Conservation (phyloP, 805 yeast species). For the Kuraishia hungarica region DNA sequence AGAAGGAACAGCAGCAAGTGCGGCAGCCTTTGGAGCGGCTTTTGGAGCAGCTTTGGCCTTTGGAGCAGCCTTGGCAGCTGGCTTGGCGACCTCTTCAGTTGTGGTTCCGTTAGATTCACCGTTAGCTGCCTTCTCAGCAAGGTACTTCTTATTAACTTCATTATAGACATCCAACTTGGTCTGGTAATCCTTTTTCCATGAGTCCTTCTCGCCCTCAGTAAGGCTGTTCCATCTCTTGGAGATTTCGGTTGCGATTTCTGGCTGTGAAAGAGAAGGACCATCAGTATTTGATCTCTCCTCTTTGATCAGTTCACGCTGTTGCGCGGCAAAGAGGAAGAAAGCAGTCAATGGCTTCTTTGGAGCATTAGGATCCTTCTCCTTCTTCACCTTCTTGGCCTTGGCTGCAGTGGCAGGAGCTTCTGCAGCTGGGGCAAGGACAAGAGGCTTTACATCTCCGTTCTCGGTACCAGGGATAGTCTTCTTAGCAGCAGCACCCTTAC, state of each 20-base stretch:
- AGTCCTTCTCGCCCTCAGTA: slow-evolving; percentile 58
- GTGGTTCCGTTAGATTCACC: neutral
- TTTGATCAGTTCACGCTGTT: slow-evolving; percentile 61
- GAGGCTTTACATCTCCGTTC: slow-evolving; percentile 3
- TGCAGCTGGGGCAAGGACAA: slow-evolving; percentile 9
- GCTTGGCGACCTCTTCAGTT: neutral
- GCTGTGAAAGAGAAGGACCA: slow-evolving; percentile 56
- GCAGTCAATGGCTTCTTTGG: slow-evolving; percentile 93
- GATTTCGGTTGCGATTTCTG: slow-evolving; percentile 73
- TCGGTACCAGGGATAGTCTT: slow-evolving; percentile 13
- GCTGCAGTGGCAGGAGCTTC: slow-evolving; percentile 21
- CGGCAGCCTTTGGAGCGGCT: slow-evolving; percentile 1
- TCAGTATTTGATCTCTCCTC: slow-evolving; percentile 57
- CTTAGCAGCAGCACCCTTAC: slow-evolving; percentile 12
- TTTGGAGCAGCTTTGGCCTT: neutral
- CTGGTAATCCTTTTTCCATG: slow-evolving; percentile 58
- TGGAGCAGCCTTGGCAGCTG: neutral
- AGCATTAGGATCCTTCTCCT: slow-evolving; percentile 75
- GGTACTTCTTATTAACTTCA: slow-evolving; percentile 20
- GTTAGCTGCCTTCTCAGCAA: slow-evolving; percentile 20
- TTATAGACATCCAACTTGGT: slow-evolving; percentile 30
- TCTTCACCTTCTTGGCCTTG: slow-evolving; percentile 42
- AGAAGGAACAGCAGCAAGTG: slow-evolving; percentile 2
- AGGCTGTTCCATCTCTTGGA: slow-evolving; percentile 74
- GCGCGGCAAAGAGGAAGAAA: slow-evolving; percentile 71